Evolutionary conservation across 2,329 filamentous ascomycete species (phyloP), one percentile per base, ranked within the genome.

Genomic region (Pestalotiopsis sp.): DNA sequence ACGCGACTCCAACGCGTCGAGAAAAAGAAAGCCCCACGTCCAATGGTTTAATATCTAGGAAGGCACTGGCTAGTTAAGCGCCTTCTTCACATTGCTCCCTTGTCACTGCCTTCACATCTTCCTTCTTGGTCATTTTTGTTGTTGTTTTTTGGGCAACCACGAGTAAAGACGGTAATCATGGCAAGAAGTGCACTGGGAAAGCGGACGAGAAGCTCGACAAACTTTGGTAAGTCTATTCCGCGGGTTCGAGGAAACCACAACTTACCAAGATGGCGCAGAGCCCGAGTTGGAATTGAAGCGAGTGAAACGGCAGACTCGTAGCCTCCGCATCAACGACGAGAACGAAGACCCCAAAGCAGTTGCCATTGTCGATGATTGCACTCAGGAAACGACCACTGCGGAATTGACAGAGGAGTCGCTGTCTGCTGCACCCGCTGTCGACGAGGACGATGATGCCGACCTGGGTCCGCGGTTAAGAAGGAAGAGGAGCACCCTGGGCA

Each of bases 281-380:
- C 76, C 76, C 48, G 72, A 77, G 38, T 73, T 78, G 40, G 81
- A 84, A 56, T 73, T 78, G 55, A 88, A 88, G 71, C 80, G 83
- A 70, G 78, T 81, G 64, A 81, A 85, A 70, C 81, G 82, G 30
- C 77, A 79, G 56, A 81, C 78, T 67, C 81, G 78, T 70, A 80
- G 74, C 70, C 78, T 75, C 70, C 74, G 76, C 59, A 83, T 87
- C 74, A 89, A 91, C 72, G 88, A 92, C 72, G 91, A 94, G 78
- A 92, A 93, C 71, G 82, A 86, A 70, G 89, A 91, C 67, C 88
- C 87, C 2, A 85, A 88, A 68, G 70, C 78, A 75, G 68, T 69
- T 58, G 77, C 79, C 3, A 69, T 76, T 14, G 71, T 72, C 17
- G 76, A 82, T 75, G 79, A 76, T 70, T 77, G 80, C 69, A 76